Evolutionary conservation across 2,329 filamentous ascomycete genomes (phyloP).

Genomic region (Exserohilum turcica): DNA sequence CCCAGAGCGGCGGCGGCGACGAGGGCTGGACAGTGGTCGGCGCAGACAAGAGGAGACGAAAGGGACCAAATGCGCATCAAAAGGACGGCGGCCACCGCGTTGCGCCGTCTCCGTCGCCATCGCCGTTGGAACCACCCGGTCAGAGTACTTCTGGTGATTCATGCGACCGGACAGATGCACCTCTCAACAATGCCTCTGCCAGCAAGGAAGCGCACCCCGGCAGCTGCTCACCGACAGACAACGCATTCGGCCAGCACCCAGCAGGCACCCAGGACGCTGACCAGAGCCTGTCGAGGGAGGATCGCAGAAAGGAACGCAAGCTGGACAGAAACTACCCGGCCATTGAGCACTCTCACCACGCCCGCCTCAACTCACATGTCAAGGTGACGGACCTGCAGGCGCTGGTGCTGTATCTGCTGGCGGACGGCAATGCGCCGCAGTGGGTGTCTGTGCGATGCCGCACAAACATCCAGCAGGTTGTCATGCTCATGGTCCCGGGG

Average conservation of each 20-base stretch:
- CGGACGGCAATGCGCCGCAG: constrained; percentile 64
- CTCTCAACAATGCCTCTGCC: constrained; percentile 24
- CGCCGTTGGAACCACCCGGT: no score
- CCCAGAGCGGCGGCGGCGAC: constrained; percentile 20
- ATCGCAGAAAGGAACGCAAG: constrained; percentile 39
- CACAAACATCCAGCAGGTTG: constrained; percentile 69
- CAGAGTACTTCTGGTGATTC: background rate
- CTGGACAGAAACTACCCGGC: constrained; percentile 43
- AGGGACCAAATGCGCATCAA: constrained; percentile 15
- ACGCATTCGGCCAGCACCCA: constrained; percentile 26
- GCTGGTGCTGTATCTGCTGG: constrained; percentile 63
- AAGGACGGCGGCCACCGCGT: constrained; percentile 4
- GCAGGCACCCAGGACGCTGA: constrained; percentile 2
- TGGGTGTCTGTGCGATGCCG: constrained; percentile 67
- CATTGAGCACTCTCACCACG: constrained; percentile 58
- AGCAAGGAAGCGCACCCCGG: constrained; percentile 14
- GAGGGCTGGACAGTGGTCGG: constrained; percentile 41
- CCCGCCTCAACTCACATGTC: constrained; percentile 60
- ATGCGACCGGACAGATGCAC: background rate
- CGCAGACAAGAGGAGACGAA: constrained; percentile 30
- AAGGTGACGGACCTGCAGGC: constrained; percentile 64
- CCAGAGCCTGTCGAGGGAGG: constrained; percentile 23
- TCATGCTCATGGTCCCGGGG: constrained; percentile 89
- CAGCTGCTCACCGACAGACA: constrained; percentile 17
- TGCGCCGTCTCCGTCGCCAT: constrained; percentile 8